phyloP scores from a whole-genome alignment of 2,329 filamentous ascomycete species.

The Penicillium sp. region DNA sequence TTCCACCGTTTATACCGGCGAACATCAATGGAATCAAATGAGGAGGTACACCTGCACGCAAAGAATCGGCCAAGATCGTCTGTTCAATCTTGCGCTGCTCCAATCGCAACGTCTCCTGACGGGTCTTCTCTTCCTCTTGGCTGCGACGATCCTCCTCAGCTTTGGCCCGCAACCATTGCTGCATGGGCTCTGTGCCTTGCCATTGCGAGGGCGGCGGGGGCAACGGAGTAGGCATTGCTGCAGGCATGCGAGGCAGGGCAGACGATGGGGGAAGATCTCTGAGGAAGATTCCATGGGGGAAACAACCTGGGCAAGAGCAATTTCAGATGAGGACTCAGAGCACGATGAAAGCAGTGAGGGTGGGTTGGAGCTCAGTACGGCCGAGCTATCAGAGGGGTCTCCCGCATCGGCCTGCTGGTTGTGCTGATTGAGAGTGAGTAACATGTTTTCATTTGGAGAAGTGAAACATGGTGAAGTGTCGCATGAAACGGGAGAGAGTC shows the following conservation, averaged over 20 bases:
- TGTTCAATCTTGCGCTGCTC: constrained; percentile 74
- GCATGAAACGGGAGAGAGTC: background rate
- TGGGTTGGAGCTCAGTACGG: constrained; percentile 43
- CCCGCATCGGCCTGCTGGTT: constrained; percentile 51
- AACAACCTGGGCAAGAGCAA: background rate
- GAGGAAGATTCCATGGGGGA: background rate
- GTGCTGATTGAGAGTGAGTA: constrained; percentile 54
- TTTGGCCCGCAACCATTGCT: constrained; percentile 69
- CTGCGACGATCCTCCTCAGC: constrained; percentile 64
- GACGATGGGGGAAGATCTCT: constrained; percentile 27
- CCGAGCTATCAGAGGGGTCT: constrained; percentile 51
- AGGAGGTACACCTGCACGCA: constrained; percentile 70
- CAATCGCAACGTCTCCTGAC: constrained; percentile 64
- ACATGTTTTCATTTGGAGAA: constrained; percentile 37
- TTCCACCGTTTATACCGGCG: constrained; percentile 42
- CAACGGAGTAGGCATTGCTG: constrained; percentile 17
- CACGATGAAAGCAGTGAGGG: constrained; percentile 34
- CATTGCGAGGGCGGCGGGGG: constrained; percentile 30
- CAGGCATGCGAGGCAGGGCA: constrained; percentile 27
- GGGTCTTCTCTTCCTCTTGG: constrained; percentile 72
- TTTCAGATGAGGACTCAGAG: background rate
- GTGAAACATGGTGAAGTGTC: background rate
- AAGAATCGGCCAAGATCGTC: constrained; percentile 68
- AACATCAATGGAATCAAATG: constrained; percentile 75
- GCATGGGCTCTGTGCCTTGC: constrained; percentile 69